phyloP scores from a whole-genome alignment of 345 rosid species.

The Punica granatum region DNA sequence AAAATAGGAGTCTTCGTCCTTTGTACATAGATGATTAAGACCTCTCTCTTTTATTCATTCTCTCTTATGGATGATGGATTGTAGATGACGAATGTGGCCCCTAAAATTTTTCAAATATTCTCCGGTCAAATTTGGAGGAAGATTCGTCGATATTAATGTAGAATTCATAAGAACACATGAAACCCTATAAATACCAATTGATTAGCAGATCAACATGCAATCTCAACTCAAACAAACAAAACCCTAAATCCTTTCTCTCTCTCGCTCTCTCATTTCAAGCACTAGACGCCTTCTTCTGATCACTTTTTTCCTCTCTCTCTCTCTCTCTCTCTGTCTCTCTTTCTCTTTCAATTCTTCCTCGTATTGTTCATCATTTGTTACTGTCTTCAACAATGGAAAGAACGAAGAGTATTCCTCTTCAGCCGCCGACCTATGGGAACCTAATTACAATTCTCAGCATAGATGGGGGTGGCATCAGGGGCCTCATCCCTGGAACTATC shows the following conservation, averaged over 20 bases:
- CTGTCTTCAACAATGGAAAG: constrained; percentile 11
- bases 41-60: no score
- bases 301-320: not conserved
- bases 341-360: no score
- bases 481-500: constrained; percentile 32
- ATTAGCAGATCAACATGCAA: not conserved
- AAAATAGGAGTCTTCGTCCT: constrained; percentile 1
- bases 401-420: constrained; percentile 8
- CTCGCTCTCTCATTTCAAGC: not conserved
- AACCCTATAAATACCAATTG: not conserved
- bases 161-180: not conserved
- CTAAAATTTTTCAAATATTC: no score
- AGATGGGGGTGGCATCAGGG: constrained; percentile 47
- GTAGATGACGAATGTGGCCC: no score
- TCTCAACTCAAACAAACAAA: not conserved
- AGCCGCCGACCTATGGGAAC: constrained; percentile 25
- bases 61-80: no score
- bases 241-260: not conserved
- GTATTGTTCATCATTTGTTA: not conserved
- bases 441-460: constrained; percentile 34
- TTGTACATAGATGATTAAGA: no score
- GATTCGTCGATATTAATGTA: not conserved
- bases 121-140: not conserved
- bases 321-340: no score
- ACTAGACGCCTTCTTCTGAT: not conserved